Evolutionary conservation across 164 flowering plant genomes (phyloP).

Genomic region (Annona squamosa): DNA sequence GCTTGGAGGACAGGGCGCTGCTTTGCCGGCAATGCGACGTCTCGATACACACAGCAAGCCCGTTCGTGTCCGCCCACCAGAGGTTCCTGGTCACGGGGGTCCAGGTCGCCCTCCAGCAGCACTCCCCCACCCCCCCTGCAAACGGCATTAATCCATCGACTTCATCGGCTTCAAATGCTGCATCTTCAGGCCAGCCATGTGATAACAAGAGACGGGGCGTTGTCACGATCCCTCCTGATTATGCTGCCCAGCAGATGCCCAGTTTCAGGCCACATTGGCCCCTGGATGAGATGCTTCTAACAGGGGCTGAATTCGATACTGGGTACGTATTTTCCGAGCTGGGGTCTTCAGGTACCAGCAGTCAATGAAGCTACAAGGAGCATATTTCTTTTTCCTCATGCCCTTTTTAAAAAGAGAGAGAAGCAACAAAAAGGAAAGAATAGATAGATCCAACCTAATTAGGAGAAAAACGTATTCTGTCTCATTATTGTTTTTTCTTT

Average conservation of each 20-base stretch:
- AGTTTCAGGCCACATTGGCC: conserved; percentile 10
- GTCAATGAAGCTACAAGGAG: neutral
- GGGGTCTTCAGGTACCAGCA: conserved; percentile 2
- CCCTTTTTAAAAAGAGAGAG: neutral
- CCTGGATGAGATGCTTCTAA: conserved; percentile 8
- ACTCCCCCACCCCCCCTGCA: conserved; percentile 2
- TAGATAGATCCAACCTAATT: neutral
- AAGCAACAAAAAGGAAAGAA: neutral
- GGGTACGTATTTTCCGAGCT: conserved; percentile 5
- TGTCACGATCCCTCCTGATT: neutral
- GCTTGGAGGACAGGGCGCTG: conserved; percentile 33
- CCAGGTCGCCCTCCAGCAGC: conserved; percentile 22
- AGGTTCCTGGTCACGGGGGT: conserved; percentile 29
- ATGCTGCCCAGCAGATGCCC: neutral
- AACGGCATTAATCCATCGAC: neutral
- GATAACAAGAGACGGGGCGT: neutral
- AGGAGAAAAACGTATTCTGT: too few relatives aligned
- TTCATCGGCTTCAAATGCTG: conserved; percentile 1
- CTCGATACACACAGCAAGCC: conserved; percentile 21
- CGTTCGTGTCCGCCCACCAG: conserved; percentile 24
- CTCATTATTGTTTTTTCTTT: neutral
- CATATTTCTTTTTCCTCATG: neutral
- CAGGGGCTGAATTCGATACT: neutral
- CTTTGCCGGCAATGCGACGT: conserved; percentile 29
- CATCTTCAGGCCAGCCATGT: neutral